These are phyloP conservation scores for Hawksworthiomyces lignivorus DNA, from an alignment of 2,329 filamentous ascomycete species.

Conservation along the genomic window DNA sequence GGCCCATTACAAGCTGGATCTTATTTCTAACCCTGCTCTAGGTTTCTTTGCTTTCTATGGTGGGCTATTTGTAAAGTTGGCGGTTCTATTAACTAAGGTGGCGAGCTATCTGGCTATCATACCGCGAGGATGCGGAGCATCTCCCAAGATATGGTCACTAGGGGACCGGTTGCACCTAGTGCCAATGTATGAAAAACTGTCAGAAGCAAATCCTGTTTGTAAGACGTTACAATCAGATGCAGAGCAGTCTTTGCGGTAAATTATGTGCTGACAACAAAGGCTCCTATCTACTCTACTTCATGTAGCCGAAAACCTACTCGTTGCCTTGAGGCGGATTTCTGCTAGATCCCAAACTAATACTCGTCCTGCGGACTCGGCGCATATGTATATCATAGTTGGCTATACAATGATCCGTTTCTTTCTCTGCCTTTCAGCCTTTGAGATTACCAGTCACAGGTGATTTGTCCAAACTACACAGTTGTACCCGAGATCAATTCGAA, in stretches of 20 bases:
- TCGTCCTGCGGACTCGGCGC: no score
- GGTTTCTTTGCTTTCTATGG: no score
- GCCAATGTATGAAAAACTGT: no score
- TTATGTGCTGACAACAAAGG: constrained; percentile 57
- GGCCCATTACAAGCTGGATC: constrained; percentile 35
- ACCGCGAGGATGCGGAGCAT: constrained; percentile 58
- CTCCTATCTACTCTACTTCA: constrained; percentile 50
- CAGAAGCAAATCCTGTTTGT: constrained; percentile 60
- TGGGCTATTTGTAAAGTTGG: no score
- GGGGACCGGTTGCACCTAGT: constrained; percentile 57
- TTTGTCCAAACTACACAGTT: no score
- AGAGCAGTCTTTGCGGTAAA: constrained; percentile 59
- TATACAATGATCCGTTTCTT: no score
- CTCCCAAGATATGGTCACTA: constrained; percentile 47
- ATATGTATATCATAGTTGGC: no score
- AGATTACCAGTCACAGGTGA: no score
- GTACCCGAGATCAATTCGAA: no score
- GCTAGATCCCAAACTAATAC: no score
- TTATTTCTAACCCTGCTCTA: constrained; percentile 71
- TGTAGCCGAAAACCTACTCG: constrained; percentile 42
- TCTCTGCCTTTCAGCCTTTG: no score
- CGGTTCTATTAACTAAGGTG: constrained; percentile 50
- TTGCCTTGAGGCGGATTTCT: constrained; percentile 35
- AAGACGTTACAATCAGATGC: constrained; percentile 56
- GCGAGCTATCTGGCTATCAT: constrained; percentile 40